A percentile compares a stretch with the other conserved stretches of the same genome.
These are phyloP conservation scores for Ogataea angusta DNA, from an alignment of 805 yeast species.

Conservation along the genomic window DNA sequence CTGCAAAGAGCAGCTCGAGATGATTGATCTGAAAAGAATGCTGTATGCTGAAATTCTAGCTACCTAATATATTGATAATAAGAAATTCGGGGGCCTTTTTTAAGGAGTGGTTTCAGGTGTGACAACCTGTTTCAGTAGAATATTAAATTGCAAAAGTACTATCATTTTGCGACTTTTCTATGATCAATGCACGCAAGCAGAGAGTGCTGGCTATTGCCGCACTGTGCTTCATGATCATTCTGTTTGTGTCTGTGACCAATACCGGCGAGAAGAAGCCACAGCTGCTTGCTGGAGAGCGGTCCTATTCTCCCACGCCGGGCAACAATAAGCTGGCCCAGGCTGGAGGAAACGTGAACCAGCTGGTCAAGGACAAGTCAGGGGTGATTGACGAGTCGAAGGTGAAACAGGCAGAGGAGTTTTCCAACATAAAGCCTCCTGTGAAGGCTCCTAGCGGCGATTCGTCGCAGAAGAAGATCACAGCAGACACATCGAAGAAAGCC, in stretches of 20 bases:
- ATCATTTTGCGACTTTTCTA: not conserved
- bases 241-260: constrained; percentile 32
- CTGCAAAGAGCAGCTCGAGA: constrained; percentile 46
- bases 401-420: constrained; percentile 34
- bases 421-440: constrained; percentile 20
- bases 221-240: constrained; percentile 35
- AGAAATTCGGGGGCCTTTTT: constrained; percentile 1
- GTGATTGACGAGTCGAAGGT: constrained; percentile 41
- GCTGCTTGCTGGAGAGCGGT: constrained; percentile 7
- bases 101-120: not conserved
- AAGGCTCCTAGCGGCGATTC: constrained; percentile 22
- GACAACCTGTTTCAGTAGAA: constrained; percentile 5
- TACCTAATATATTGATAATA: constrained; percentile 7
- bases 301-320: constrained; percentile 7
- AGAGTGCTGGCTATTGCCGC: constrained; percentile 42
- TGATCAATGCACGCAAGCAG: constrained; percentile 33
- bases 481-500: constrained; percentile 7
- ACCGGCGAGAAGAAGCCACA: constrained; percentile 13
- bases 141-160: not conserved
- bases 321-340: constrained; percentile 17
- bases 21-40: constrained; percentile 50
- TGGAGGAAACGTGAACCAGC: constrained; percentile 25
- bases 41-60: constrained; percentile 50
- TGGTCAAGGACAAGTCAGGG: constrained; percentile 35
- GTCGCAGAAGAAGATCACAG: constrained; percentile 3